These are phyloP conservation scores for Nannochloropsis gaditana DNA, from an alignment of 108 stramenopile genomes.

Conservation along the genomic window DNA sequence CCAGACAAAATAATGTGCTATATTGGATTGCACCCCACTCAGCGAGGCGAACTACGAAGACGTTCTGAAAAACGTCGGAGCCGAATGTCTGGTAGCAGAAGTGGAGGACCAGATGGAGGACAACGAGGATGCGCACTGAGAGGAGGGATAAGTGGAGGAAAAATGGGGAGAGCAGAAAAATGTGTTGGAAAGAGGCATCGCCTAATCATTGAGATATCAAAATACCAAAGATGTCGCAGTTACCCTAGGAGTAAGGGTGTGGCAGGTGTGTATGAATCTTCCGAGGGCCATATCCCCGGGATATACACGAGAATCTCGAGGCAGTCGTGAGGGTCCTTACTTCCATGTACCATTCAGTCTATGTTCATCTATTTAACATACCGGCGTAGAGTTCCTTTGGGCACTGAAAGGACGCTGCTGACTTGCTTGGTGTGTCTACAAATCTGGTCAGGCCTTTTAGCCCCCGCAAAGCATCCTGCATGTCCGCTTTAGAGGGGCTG, in stretches of 20 bases:
- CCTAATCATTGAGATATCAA: no score
- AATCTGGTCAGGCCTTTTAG: background rate
- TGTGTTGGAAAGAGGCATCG: background rate
- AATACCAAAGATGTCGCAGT: no score
- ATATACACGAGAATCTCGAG: no score
- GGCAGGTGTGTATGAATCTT: no score
- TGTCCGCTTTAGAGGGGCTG: background rate
- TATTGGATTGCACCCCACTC: slow-evolving; percentile 5
- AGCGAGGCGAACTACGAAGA: background rate
- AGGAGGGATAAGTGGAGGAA: background rate
- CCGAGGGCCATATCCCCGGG: no score
- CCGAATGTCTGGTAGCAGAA: background rate
- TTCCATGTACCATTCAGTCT: no score
- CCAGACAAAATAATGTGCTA: background rate
- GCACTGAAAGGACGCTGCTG: background rate
- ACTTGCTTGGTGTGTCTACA: background rate
- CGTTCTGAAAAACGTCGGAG: background rate
- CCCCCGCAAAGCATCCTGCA: background rate
- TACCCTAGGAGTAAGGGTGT: no score
- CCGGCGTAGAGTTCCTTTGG: background rate
- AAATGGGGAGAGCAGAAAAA: background rate
- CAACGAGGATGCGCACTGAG: background rate
- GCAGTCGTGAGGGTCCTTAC: no score
- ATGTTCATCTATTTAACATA: background rate
- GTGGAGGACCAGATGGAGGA: background rate